Percentiles rank a stretch among this genome's conserved stretches.
Conservation (phyloP, 257 asterid genomes). For the Craterostigma plantagineum region DNA sequence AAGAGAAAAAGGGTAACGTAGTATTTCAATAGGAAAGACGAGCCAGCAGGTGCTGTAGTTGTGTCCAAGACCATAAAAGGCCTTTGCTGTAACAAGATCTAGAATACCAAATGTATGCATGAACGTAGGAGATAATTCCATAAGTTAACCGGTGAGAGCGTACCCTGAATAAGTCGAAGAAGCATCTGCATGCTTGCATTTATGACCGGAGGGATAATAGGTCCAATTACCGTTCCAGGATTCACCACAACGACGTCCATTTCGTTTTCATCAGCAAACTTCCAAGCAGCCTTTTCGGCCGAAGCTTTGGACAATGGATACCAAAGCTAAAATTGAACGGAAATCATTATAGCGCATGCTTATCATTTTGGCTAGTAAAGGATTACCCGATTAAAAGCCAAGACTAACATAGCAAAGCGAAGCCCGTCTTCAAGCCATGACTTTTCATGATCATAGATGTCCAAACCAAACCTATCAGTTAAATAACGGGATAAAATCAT, state of each 20-base stretch:
- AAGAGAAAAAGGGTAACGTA: too few relatives aligned
- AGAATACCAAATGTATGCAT: too few relatives aligned
- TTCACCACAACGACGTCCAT: slow-evolving; percentile 67
- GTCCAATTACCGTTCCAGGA: slow-evolving; percentile 89
- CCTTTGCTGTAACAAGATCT: too few relatives aligned
- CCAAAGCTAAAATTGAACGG: slow-evolving; percentile 38
- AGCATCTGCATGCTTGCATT: slow-evolving; percentile 70
- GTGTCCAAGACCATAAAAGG: too few relatives aligned
- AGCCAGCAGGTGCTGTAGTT: too few relatives aligned
- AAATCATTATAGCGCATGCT: not conserved
- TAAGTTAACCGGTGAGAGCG: not conserved
- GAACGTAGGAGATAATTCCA: not conserved
- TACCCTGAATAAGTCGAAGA: slow-evolving; percentile 81
- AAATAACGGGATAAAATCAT: not conserved
- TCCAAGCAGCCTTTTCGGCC: slow-evolving; percentile 95
- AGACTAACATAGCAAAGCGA: too few relatives aligned
- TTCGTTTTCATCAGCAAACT: slow-evolving; percentile 59
- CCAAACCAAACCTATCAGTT: not conserved
- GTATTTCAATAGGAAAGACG: too few relatives aligned
- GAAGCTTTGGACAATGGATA: slow-evolving; percentile 69
- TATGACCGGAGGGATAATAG: slow-evolving; percentile 44
- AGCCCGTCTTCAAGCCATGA: too few relatives aligned
- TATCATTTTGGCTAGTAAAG: too few relatives aligned
- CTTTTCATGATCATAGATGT: not conserved
- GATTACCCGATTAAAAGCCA: too few relatives aligned